Conservation (phyloP, 2,329 filamentous ascomycete species). For the Simplicillium aogashimaense region DNA sequence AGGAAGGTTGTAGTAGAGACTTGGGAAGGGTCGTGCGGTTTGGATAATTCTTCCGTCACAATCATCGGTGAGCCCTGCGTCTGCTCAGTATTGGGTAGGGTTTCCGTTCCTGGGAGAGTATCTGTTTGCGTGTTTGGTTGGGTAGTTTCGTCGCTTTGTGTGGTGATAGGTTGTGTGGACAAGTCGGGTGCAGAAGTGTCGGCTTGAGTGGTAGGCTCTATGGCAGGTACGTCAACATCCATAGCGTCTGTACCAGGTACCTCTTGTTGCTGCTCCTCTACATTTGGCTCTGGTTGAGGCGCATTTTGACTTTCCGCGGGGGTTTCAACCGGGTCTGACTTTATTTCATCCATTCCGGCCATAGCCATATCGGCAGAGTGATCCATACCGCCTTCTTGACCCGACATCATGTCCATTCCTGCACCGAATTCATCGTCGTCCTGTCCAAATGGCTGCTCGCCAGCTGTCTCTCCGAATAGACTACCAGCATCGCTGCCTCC, state of each 20-base stretch:
- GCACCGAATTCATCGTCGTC: slow-evolving; percentile 79
- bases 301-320: slow-evolving; percentile 10
- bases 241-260: slow-evolving; percentile 14
- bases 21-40: slow-evolving; percentile 42
- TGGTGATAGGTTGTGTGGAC: not conserved
- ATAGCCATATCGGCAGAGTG: slow-evolving; percentile 33
- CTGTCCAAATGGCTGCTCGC: slow-evolving; percentile 57
- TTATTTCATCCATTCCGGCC: slow-evolving; percentile 19
- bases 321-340: slow-evolving; percentile 12
- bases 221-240: slow-evolving; percentile 16
- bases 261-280: slow-evolving; percentile 16
- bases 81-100: slow-evolving; percentile 5
- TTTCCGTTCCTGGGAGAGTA: slow-evolving; percentile 1
- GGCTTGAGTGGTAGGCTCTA: slow-evolving; percentile 5
- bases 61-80: slow-evolving; percentile 17
- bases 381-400: slow-evolving; percentile 29
- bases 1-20: slow-evolving; percentile 74
- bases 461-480: slow-evolving; percentile 69
- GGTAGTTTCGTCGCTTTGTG: not conserved
- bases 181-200: not conserved
- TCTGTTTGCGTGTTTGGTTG: slow-evolving; percentile 2
- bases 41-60: slow-evolving; percentile 23
- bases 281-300: slow-evolving; percentile 16
- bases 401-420: slow-evolving; percentile 51
- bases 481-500: slow-evolving; percentile 71